Evolutionary conservation across 2,329 filamentous ascomycete species (phyloP).

Genomic region (Nemania serpens): DNA sequence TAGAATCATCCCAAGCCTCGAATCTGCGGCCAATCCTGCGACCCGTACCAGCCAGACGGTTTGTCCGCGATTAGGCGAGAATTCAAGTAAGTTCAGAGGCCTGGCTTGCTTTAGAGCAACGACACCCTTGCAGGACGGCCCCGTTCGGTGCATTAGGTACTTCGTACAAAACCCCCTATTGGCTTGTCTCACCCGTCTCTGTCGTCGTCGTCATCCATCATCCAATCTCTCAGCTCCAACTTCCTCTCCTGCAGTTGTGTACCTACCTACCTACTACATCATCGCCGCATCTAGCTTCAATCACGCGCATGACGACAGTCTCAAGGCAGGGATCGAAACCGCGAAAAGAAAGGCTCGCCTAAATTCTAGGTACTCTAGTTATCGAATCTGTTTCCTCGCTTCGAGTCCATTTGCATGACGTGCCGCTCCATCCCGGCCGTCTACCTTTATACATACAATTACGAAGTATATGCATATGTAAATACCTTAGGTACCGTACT

Average conservation of each 20-base stretch:
- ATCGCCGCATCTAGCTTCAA: constrained; percentile 19
- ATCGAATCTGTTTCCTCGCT: not conserved
- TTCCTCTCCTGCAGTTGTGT: not conserved
- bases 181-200: constrained; percentile 15
- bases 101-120: constrained; percentile 38
- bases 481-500: not conserved
- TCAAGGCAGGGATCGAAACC: constrained; percentile 13
- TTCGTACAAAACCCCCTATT: constrained; percentile 16
- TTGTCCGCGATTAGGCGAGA: constrained; percentile 36
- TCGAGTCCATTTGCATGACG: constrained; percentile 1
- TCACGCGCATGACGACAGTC: constrained; percentile 26
- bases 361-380: too few species aligned
- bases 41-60: constrained; percentile 41
- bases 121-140: constrained; percentile 18
- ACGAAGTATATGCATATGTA: too few species aligned
- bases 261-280: not conserved
- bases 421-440: constrained; percentile 4
- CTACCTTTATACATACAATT: not conserved
- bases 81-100: constrained; percentile 8
- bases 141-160: constrained; percentile 24
- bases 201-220: not conserved
- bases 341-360: not conserved
- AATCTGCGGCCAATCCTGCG: constrained; percentile 44
- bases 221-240: constrained; percentile 14
- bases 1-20: constrained; percentile 39